Conservation (phyloP, 345 rosid genomes). For the Pseudoturritis turrita region DNA sequence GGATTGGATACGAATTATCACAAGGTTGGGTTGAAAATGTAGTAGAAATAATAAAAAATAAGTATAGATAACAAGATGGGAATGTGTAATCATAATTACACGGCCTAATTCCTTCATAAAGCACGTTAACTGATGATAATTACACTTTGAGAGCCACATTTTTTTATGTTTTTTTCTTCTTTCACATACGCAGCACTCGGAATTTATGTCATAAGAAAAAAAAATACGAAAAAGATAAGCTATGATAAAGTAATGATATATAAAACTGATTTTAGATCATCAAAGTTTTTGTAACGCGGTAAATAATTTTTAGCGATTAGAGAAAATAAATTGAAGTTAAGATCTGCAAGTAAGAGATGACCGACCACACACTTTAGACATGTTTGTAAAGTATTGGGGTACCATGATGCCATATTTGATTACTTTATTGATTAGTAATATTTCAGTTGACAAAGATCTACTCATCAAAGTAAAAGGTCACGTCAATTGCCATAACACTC, state of each 20-base stretch:
- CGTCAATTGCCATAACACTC: background rate
- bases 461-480: background rate
- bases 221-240: too few relatives aligned
- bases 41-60: background rate
- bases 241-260: background rate
- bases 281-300: background rate
- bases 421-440: background rate
- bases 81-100: conserved; percentile 25
- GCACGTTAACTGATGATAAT: conserved; percentile 23
- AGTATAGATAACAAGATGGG: background rate
- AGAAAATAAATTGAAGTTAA: background rate
- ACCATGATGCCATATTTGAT: background rate
- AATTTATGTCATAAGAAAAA: background rate
- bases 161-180: background rate
- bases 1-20: background rate
- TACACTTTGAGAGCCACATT: conserved; percentile 8
- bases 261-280: too few relatives aligned
- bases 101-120: conserved; percentile 4
- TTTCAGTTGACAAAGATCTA: background rate
- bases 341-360: background rate
- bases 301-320: background rate
- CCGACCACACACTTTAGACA: background rate
- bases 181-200: conserved; percentile 5
- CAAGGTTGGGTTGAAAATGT: background rate
- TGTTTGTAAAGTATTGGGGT: background rate